Evolutionary conservation across 495 filamentous ascomycete species (phyloP), one percentile per base, ranked within the genome.

Genomic region (Letharia columbiana): DNA sequence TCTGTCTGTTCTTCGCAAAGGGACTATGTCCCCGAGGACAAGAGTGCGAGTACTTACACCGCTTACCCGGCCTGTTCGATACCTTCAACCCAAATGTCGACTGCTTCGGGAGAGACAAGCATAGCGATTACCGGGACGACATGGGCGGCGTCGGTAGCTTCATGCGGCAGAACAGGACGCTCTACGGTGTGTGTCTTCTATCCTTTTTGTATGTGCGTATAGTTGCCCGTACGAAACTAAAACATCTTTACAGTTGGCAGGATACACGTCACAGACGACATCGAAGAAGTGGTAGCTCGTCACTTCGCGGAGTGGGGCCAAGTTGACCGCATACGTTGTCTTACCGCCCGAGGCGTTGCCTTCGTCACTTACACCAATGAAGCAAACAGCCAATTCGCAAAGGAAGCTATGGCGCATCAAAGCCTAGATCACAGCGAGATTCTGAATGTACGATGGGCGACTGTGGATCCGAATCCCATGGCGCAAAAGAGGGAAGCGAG

Each of bases 101-200:
- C 76, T 92, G 89, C 69, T 99, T 99, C 74, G 94, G 93, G 3
- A 81, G 91, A 37, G 91, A 95, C 77, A 95, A 92, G 74, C 86
- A 88, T 71, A 84, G 79, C 54, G 92, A 96, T 71, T 96, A 96
- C 77, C 81, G 92, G 61, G 91, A 96, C 74, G 91, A 98, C 73
- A 97, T 98, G 94, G 92, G 92, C 44, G 94, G 94, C 67, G 89
- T 96, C 18, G 94, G 94, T 5, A 86, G 82, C 66, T 98, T 98
- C 73, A 87, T 88, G 80, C 83, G 94, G 20, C 90, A 92, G 73
- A 98, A 97, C 70, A 80, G 93, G 11, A 98, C 95, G 4, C 81
- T 98, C 13, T 98, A 98, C 71, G 54, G 52, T 68, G 23, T 12
- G 42, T 61, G 3, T 13, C 15, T 4, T 41, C 58, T 61, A 39